Base-by-base conservation (phyloP, 2,329 filamentous ascomycete species). In the Huntiella savannae region DNA sequence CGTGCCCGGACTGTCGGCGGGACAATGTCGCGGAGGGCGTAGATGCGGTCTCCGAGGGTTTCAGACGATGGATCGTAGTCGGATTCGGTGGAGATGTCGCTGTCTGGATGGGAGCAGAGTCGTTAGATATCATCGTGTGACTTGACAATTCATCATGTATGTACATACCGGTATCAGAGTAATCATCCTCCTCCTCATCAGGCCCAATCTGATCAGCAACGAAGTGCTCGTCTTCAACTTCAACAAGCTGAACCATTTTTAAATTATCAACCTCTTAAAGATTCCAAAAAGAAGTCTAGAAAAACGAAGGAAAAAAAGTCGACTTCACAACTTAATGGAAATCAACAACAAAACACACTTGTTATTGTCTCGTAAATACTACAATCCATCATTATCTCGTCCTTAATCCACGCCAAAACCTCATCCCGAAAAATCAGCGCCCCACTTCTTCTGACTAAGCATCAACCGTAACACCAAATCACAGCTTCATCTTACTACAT, bases 191-290 rank as follows among this genome's bases (percentile, higher is more conserved):
- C 47, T 88, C 82, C 55, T 91, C 80, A 55, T 86, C 79, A 50
- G 78, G 75, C 49, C 74, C 69, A 52, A 77, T 66, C 58, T 81
- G 78, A 54, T 71, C 67, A 62, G 75, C 69, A 66, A 80, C 71
- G 70, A 95, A 93, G 66, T 92, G 83, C 73, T 95, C 87, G 62
- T 96, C 88, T 61, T 92, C 80, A 59, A 96, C 88, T 71, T 96
- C 88, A 61, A 85, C 83, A 60, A 96, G 83, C 66, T 88, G 85
- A 64, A 96, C 88, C 88, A 96, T 95, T 57, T 63, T 78, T 10
- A 28, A 28, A 28, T 28, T 28, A 28, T 7, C 22, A 10, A 28
- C 6, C 22, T 28, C 22, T 28, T 5, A 28, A 28, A 28, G 22
- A 28, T 28, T 28, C 22, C 22, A 28, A 28, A 6, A 28, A 28